These are phyloP conservation scores for Phaeosphaeriaceae sp. DNA, from an alignment of 2,329 filamentous ascomycete genomes.

Conservation along the genomic window DNA sequence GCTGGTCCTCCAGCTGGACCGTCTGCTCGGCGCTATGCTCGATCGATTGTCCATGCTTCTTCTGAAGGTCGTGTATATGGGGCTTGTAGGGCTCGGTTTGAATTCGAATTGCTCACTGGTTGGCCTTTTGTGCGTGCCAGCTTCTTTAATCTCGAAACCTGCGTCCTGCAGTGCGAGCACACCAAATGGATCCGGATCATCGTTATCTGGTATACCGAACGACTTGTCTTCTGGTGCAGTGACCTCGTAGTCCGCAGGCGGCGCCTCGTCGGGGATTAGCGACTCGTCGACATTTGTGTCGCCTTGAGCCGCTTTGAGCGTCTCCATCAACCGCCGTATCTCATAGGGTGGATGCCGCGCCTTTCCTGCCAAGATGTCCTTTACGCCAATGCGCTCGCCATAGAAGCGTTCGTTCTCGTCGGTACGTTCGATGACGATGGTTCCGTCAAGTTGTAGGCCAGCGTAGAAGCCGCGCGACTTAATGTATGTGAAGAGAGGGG, in stretches of 20 bases:
- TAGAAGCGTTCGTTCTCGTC: constrained; percentile 91
- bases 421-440: constrained; percentile 82
- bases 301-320: constrained; percentile 87
- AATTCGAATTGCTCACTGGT: constrained; percentile 84
- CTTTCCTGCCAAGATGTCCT: constrained; percentile 69
- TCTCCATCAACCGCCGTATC: constrained; percentile 73
- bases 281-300: constrained; percentile 75
- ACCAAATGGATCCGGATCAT: constrained; percentile 92
- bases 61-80: constrained; percentile 67
- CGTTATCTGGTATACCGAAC: constrained; percentile 79
- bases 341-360: constrained; percentile 63
- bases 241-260: constrained; percentile 77
- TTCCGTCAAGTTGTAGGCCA: constrained; percentile 85
- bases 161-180: constrained; percentile 90
- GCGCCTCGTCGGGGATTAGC: constrained; percentile 71
- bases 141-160: constrained; percentile 87
- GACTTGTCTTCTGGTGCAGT: constrained; percentile 53
- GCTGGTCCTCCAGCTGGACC: constrained; percentile 75
- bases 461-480: constrained; percentile 90
- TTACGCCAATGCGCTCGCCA: constrained; percentile 67
- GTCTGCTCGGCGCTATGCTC: constrained; percentile 61
- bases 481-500: constrained; percentile 83
- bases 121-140: constrained; percentile 77
- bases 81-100: constrained; percentile 77
- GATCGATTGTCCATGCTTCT: constrained; percentile 77